Base-by-base conservation (phyloP, 1,284 basidiomycete species). In the Marasmius fiardii region DNA sequence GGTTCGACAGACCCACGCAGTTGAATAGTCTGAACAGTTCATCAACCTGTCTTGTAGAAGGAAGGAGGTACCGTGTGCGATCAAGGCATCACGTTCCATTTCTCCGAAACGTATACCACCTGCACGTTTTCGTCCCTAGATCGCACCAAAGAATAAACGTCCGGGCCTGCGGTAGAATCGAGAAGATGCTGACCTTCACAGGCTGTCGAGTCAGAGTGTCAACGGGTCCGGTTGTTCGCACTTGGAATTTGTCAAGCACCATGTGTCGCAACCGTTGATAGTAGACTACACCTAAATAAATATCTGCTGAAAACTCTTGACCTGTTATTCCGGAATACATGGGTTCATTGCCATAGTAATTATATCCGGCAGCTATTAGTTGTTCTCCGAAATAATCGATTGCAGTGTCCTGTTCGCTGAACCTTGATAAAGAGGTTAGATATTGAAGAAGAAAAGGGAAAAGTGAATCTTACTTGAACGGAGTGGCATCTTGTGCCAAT, bases 281-380 rank as follows among this genome's bases (percentile, higher is more conserved):
- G 77, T 98, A 98, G 52, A 99, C 96, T 45, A 98, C 88, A 21
- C 97, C 97, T 59, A 99, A 84, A 74, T 99, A 99, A 67, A 99
- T 99, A 71, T 99, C 97, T 3, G 96, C 95, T 18, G 92, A 88
- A 71, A 99, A 98, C 76, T 99, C 97, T 73, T 98, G 83, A 20
- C 97, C 97, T 6, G 97, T 99, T 69, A 99, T 97, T 37, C 97
- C 97, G 59, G 95, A 98, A 74, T 99, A 99, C 97, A 99, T 99
- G 7, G 97, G 95, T 72, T 99, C 97, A 75, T 98, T 98, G 34
- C 97, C 97, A 68, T 98, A 92, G 73, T 98, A 98, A 74, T 98
- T 99, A 80, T 98, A 99, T 5, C 97, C 97, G 7, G 97, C 88
- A 21, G 92, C 90, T 43, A 86, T 77, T 33, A 99, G 86, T 70